A percentile compares a stretch with the other conserved stretches of the same genome.
phyloP scores from a whole-genome alignment of 1,284 basidiomycete species.

The Mycena citricolor region DNA sequence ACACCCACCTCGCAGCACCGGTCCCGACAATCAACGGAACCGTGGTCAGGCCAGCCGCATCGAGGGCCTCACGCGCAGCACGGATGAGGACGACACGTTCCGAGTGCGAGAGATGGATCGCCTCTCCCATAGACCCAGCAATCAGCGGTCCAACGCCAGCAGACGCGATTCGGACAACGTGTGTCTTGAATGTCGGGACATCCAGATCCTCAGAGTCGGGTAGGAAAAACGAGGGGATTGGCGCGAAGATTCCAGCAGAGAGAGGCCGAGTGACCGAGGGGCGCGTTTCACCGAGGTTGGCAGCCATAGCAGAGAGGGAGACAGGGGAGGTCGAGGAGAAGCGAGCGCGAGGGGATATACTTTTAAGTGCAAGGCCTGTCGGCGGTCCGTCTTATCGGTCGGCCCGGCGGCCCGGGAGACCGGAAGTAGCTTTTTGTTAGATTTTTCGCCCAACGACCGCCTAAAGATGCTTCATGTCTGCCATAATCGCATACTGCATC shows the following conservation, averaged over 20 bases:
- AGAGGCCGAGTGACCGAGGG: conserved; percentile 47
- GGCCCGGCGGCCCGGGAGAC: no score
- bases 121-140: conserved; percentile 85
- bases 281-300: conserved; percentile 36
- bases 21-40: conserved; percentile 82
- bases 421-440: no score
- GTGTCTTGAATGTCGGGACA: conserved; percentile 67
- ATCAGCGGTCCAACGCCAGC: conserved; percentile 74
- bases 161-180: conserved; percentile 68
- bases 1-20: no score
- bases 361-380: no score
- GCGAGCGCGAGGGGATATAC: no score
- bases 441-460: no score
- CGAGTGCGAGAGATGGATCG: conserved; percentile 72
- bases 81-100: conserved; percentile 74
- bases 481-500: no score
- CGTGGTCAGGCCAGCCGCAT: conserved; percentile 57
- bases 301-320: no score
- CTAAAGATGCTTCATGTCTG: no score
- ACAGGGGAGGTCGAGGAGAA: no score
- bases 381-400: no score
- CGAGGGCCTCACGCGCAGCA: conserved; percentile 70
- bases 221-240: conserved; percentile 84
- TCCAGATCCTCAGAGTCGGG: conserved; percentile 79
- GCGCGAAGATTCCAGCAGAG: conserved; percentile 78